phyloP scores from a whole-genome alignment of 177 flowering plant genomes.

The Tripterygium wilfordii region DNA sequence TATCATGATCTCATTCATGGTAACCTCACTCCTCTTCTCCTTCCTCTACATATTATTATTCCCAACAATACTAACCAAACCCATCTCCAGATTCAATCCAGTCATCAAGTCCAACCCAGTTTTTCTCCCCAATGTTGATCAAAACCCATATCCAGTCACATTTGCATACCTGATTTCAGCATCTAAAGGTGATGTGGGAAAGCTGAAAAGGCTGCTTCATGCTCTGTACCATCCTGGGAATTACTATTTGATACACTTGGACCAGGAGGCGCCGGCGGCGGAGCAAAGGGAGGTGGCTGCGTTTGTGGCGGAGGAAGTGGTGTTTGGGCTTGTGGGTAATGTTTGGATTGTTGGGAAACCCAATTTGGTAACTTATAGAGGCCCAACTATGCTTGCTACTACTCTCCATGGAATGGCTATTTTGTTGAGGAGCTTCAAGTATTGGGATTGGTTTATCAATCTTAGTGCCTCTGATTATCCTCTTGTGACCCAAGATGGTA shows the following conservation, averaged over 20 bases:
- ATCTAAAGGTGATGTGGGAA: constrained; percentile 54
- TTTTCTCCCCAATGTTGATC: no score
- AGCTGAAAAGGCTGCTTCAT: constrained; percentile 46
- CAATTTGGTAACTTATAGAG: constrained; percentile 87
- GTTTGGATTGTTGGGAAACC: constrained; percentile 74
- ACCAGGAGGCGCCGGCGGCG: constrained; percentile 39
- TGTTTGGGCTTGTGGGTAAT: constrained; percentile 51
- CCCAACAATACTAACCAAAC: constrained; percentile 27
- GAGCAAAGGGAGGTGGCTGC: constrained; percentile 56
- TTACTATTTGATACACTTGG: constrained; percentile 73
- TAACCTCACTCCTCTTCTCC: constrained; percentile 35
- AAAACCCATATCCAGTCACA: constrained; percentile 38
- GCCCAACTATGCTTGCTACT: constrained; percentile 87
- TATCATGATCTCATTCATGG: constrained; percentile 38
- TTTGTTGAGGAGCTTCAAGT: constrained; percentile 52
- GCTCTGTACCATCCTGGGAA: constrained; percentile 83
- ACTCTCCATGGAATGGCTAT: constrained; percentile 83
- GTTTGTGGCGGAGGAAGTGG: constrained; percentile 38
- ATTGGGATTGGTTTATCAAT: constrained; percentile 99
- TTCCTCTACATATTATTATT: constrained; percentile 38
- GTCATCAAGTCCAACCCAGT: constrained; percentile 10
- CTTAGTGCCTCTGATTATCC: constrained; percentile 98
- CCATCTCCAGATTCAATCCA: constrained; percentile 20
- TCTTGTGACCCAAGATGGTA: constrained; percentile 96
- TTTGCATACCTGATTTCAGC: constrained; percentile 93